Evolutionary conservation across 257 asterid genomes (phyloP).

Genomic region (Gynochthodes officinalis): DNA sequence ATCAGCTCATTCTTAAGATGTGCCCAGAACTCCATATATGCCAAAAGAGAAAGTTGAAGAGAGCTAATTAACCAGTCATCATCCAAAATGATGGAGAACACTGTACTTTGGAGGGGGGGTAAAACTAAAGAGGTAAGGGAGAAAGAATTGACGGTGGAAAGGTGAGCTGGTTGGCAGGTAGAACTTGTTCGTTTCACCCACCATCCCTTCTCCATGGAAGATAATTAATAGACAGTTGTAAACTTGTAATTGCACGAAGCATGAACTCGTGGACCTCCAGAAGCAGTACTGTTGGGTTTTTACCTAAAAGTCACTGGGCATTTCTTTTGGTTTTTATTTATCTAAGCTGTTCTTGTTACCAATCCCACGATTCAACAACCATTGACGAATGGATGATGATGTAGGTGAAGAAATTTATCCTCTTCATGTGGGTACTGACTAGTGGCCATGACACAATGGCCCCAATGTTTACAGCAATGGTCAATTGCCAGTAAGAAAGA

Average conservation of each 20-base stretch:
- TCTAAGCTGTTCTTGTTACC: not conserved
- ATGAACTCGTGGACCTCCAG: conserved; percentile 40
- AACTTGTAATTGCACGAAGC: not conserved
- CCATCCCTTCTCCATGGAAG: not conserved
- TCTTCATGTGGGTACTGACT: not conserved
- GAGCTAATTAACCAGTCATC: not conserved
- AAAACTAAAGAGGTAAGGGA: not conserved
- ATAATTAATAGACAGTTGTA: not conserved
- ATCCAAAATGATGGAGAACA: not conserved
- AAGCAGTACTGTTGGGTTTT: conserved; percentile 26
- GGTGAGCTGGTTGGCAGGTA: conserved; percentile 7
- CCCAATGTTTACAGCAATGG: conserved; percentile 2
- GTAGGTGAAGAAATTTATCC: conserved; percentile 9
- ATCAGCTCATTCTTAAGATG: too few relatives aligned
- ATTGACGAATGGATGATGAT: not conserved
- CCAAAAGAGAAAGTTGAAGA: not conserved
- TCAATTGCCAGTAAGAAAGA: conserved; percentile 4
- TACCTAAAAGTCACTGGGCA: not conserved
- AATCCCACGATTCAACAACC: not conserved
- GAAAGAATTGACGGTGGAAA: not conserved
- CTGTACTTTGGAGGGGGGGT: not conserved
- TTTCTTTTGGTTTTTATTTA: not conserved
- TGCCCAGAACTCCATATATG: too few relatives aligned
- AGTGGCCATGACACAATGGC: not conserved
- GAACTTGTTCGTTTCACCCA: conserved; percentile 17